phyloP scores from a whole-genome alignment of 2,329 filamentous ascomycete species.

The Arthrinium puccinioides region DNA sequence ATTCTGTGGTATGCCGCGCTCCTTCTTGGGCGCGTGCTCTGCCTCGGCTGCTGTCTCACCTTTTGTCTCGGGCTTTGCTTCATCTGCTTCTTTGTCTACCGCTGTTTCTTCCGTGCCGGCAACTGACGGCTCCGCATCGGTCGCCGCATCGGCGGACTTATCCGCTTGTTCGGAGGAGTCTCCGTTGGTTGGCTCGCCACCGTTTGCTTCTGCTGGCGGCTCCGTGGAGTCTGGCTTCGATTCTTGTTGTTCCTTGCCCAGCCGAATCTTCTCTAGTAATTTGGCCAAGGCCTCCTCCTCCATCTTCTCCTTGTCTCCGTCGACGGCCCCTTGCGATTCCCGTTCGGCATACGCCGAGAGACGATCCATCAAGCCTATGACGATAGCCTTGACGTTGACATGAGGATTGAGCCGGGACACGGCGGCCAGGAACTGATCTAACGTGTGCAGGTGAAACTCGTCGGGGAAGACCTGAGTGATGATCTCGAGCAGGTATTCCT shows the following conservation, averaged over 20 bases:
- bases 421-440: conserved; percentile 90
- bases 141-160: conserved; percentile 19
- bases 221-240: conserved; percentile 13
- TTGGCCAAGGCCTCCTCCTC: conserved; percentile 79
- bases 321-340: conserved; percentile 65
- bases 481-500: conserved; percentile 95
- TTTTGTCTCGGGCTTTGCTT: conserved; percentile 13
- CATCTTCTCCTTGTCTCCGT: conserved; percentile 64
- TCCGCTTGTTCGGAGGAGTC: conserved; percentile 26
- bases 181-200: conserved; percentile 25
- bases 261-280: conserved; percentile 69
- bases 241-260: conserved; percentile 52
- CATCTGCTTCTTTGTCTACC: conserved; percentile 33
- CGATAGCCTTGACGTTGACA: conserved; percentile 96
- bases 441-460: conserved; percentile 93
- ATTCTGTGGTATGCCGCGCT: conserved; percentile 59
- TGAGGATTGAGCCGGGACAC: conserved; percentile 91
- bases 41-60: conserved; percentile 4
- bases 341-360: conserved; percentile 90
- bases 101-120: conserved; percentile 41
- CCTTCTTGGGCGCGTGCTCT: conserved; percentile 20
- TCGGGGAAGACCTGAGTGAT: conserved; percentile 99
- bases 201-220: conserved; percentile 28
- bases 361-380: conserved; percentile 96
- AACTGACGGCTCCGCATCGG: conserved; percentile 30